Conservation (phyloP, 2,329 filamentous ascomycete genomes). For the Trichophyton verrucosum region DNA sequence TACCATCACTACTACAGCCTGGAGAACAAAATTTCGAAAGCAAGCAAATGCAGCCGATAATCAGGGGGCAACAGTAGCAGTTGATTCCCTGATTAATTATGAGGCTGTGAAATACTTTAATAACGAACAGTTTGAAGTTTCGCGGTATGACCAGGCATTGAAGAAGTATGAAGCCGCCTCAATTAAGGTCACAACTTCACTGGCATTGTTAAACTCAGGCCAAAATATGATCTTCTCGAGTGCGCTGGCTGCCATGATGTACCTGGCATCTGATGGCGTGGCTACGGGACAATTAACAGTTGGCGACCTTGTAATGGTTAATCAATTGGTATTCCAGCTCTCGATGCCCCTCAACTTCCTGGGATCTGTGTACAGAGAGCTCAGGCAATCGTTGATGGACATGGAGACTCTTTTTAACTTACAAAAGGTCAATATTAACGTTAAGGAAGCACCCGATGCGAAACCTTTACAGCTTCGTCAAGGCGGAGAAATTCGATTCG, state of each 20-base stretch:
- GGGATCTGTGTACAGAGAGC: conserved; percentile 92
- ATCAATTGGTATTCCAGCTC: conserved; percentile 95
- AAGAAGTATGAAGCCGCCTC: conserved; percentile 81
- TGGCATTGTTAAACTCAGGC: conserved; percentile 84
- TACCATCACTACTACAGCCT: conserved; percentile 90
- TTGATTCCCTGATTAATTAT: conserved; percentile 96
- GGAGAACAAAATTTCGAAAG: conserved; percentile 91
- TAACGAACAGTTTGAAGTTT: conserved; percentile 90
- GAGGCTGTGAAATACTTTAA: conserved; percentile 99
- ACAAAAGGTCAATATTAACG: conserved; percentile 85
- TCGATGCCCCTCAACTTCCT: conserved; percentile 95
- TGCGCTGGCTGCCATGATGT: conserved; percentile 95
- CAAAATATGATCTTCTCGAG: conserved; percentile 96
- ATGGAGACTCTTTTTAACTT: conserved; percentile 98
- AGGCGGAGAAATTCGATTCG: conserved; percentile 83
- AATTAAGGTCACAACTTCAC: conserved; percentile 90
- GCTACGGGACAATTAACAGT: conserved; percentile 71
- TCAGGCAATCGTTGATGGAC: conserved; percentile 85
- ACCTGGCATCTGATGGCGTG: conserved; percentile 81
- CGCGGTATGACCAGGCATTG: conserved; percentile 77
- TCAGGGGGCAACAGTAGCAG: conserved; percentile 83
- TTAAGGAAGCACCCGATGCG: conserved; percentile 65
- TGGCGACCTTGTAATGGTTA: conserved; percentile 95
- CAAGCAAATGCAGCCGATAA: conserved; percentile 96
- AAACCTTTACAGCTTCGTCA: conserved; percentile 57